A percentile compares a stretch with the other conserved stretches of the same genome.
Conservation (phyloP, 148 eudicot genomes). For the Rhododendron ovatum region DNA sequence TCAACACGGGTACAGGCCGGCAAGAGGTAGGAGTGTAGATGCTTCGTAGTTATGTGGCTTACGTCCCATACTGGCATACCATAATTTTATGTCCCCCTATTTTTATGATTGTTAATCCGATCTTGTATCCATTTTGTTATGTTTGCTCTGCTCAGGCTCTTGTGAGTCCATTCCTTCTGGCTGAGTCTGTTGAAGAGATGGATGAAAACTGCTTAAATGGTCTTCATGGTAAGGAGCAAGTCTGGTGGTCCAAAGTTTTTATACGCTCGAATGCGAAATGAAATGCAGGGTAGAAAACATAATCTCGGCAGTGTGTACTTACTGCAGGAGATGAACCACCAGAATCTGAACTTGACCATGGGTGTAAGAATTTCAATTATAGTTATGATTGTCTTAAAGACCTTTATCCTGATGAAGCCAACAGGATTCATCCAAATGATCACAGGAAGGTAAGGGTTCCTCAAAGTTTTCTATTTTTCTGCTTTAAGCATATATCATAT, state of each 20-base stretch:
- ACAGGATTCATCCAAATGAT: slow-evolving; percentile 93
- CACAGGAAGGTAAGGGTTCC: slow-evolving; percentile 57
- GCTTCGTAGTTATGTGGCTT: neutral
- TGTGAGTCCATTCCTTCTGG: slow-evolving; percentile 71
- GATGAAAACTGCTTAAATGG: slow-evolving; percentile 33
- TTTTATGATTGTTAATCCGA: neutral
- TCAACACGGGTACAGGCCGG: too few relatives aligned
- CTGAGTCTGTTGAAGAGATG: slow-evolving; percentile 52
- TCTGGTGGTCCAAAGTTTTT: neutral
- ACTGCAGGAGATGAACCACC: slow-evolving; percentile 28
- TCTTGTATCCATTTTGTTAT: neutral
- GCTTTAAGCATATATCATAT: too few relatives aligned
- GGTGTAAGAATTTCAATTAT: slow-evolving; percentile 19
- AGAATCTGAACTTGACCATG: slow-evolving; percentile 27
- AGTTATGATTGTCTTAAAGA: slow-evolving; percentile 58
- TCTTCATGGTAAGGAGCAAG: slow-evolving; percentile 40
- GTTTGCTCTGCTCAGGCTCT: slow-evolving; percentile 59
- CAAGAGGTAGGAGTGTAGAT: neutral
- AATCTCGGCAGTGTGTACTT: neutral
- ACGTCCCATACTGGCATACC: neutral
- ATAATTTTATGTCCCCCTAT: neutral
- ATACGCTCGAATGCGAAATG: neutral
- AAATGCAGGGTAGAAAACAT: neutral
- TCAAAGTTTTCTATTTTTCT: neutral
- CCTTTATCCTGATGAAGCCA: slow-evolving; percentile 82